A percentile compares a stretch with the other conserved stretches of the same genome.
Evolutionary conservation across 2,329 filamentous ascomycete genomes (phyloP).

Genomic region (Paradendryphiella salina): DNA sequence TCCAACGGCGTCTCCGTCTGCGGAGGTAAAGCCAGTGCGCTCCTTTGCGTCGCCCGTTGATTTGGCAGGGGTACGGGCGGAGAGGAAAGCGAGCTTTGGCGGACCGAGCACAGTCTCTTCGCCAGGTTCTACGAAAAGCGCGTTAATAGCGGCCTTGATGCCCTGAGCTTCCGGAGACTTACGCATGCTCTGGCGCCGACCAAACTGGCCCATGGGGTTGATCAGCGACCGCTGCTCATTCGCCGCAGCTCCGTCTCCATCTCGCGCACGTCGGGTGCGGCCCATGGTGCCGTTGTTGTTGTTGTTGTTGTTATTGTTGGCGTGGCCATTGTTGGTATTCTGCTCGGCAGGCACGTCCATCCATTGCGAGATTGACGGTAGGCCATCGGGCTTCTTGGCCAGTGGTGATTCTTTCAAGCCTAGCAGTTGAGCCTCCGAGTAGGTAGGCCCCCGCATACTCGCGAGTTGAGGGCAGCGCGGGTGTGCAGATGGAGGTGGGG

Average conservation of each 20-base stretch:
- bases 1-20: slow-evolving; percentile 47
- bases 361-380: slow-evolving; percentile 90
- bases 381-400: slow-evolving; percentile 74
- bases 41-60: slow-evolving; percentile 44
- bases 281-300: slow-evolving; percentile 31
- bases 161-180: slow-evolving; percentile 55
- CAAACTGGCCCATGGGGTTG: slow-evolving; percentile 45
- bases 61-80: slow-evolving; percentile 59
- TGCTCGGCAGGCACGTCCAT: slow-evolving; percentile 70
- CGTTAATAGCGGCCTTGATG: slow-evolving; percentile 36
- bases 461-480: slow-evolving; percentile 13
- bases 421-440: slow-evolving; percentile 75
- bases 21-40: slow-evolving; percentile 38
- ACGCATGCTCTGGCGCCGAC: slow-evolving; percentile 47
- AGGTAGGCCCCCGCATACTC: slow-evolving; percentile 52
- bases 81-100: slow-evolving; percentile 80
- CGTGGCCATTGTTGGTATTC: slow-evolving; percentile 29
- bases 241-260: slow-evolving; percentile 30
- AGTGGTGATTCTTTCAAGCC: slow-evolving; percentile 79
- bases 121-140: slow-evolving; percentile 55
- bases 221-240: slow-evolving; percentile 37
- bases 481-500: slow-evolving; percentile 21
- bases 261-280: slow-evolving; percentile 32
- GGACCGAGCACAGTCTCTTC: slow-evolving; percentile 88
- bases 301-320: slow-evolving; percentile 29